Percentiles rank a stretch among this genome's conserved stretches.
These are phyloP conservation scores for Penicillium dipodomyicola DNA, from an alignment of 495 filamentous ascomycete genomes.

Conservation along the genomic window DNA sequence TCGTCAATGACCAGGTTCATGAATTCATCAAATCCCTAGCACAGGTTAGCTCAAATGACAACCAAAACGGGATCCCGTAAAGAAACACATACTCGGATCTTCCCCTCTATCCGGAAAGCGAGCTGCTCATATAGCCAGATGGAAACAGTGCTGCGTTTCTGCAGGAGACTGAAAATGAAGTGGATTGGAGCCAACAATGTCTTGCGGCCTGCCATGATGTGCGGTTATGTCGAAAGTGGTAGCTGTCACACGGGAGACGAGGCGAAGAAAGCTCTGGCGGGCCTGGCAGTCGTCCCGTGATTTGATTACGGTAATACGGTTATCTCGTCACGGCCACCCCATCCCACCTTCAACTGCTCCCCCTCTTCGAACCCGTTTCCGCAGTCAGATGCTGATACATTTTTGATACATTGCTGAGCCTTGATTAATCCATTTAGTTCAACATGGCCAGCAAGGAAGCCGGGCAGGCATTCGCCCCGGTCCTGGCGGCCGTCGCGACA, in stretches of 20 bases:
- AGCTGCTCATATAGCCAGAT: conserved; percentile 98
- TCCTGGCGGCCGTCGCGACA: conserved; percentile 82
- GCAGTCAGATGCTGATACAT: conserved; percentile 9
- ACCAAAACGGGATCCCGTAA: background rate
- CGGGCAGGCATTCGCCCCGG: conserved; percentile 73
- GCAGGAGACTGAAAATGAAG: conserved; percentile 96
- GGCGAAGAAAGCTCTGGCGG: conserved; percentile 21
- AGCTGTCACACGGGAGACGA: conserved; percentile 2
- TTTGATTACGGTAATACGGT: conserved; percentile 27
- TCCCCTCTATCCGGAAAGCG: conserved; percentile 87
- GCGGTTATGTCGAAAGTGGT: conserved; percentile 9
- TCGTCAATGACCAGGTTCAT: conserved; percentile 99
- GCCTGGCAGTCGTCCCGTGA: conserved; percentile 28
- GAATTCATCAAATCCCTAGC: conserved; percentile 93
- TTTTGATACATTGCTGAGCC: conserved; percentile 16
- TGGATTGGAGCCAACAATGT: conserved; percentile 96
- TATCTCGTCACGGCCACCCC: conserved; percentile 33
- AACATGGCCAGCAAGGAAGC: conserved; percentile 68
- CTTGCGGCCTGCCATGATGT: conserved; percentile 78
- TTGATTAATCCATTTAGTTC: conserved; percentile 15
- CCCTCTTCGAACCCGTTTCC: conserved; percentile 11
- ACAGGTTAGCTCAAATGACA: conserved; percentile 1
- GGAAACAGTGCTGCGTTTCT: conserved; percentile 80
- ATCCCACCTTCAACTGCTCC: conserved; percentile 37
- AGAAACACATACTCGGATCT: conserved; percentile 67